Conservation (phyloP, 192 early-diverging fungal genomes). For the Phycomyces blakesleeanus region DNA sequence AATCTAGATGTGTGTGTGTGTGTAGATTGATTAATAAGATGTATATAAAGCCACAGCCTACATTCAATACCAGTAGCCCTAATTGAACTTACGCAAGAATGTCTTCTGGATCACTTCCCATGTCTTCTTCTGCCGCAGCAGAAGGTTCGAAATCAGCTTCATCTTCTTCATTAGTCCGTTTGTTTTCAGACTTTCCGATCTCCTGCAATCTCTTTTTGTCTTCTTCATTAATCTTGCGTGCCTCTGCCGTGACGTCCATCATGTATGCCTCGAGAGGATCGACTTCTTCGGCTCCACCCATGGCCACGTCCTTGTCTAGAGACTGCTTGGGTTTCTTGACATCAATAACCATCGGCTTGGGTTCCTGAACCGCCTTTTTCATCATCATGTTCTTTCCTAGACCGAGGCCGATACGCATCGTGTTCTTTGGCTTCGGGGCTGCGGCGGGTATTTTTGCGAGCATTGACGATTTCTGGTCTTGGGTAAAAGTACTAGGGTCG, state of each 20-base stretch:
- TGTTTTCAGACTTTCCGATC: slow-evolving; percentile 13
- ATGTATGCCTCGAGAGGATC: slow-evolving; percentile 87
- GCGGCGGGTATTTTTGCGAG: background rate
- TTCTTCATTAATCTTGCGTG: slow-evolving; percentile 64
- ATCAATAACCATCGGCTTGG: background rate
- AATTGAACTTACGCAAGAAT: slow-evolving; percentile 55
- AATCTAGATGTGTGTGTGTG: slow-evolving; percentile 42
- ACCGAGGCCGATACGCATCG: slow-evolving; percentile 20
- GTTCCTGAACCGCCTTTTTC: slow-evolving; percentile 3
- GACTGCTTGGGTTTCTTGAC: slow-evolving; percentile 8
- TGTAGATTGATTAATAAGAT: background rate
- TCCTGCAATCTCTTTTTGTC: slow-evolving; percentile 41
- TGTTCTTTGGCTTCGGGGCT: slow-evolving; percentile 17
- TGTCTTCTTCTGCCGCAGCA: slow-evolving; percentile 34
- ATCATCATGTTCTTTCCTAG: slow-evolving; percentile 10
- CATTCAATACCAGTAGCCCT: too few species aligned
- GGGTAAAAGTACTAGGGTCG: slow-evolving; percentile 6
- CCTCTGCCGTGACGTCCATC: slow-evolving; percentile 74
- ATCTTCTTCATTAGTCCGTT: slow-evolving; percentile 18
- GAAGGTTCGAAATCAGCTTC: slow-evolving; percentile 36
- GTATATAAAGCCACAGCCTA: too few species aligned
- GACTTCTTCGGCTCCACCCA: slow-evolving; percentile 51
- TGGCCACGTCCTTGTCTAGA: slow-evolving; percentile 20
- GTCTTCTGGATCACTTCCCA: slow-evolving; percentile 63
- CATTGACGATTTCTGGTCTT: slow-evolving; percentile 7